Evolutionary conservation across 441 rosid species (phyloP).

Genomic region (Syzygium malaccense): DNA sequence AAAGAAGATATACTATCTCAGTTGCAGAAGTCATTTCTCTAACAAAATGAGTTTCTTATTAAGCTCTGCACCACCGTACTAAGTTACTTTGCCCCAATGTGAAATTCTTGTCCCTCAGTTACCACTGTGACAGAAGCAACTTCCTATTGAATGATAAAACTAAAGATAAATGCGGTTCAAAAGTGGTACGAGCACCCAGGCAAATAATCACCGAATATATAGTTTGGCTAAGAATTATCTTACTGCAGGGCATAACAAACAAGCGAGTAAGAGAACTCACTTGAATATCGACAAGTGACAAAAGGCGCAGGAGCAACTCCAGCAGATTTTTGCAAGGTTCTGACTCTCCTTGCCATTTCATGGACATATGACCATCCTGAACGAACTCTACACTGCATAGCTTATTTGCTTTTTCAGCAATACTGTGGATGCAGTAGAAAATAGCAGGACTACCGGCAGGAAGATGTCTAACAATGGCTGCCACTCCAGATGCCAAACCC

Average conservation of each 20-base stretch:
- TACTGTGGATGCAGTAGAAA: conserved; percentile 66
- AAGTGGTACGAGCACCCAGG: background rate
- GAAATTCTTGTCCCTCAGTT: background rate
- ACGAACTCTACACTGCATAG: conserved; percentile 25
- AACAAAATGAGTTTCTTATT: background rate
- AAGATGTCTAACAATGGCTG: conserved; percentile 70
- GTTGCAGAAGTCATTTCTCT: background rate
- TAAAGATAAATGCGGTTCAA: background rate
- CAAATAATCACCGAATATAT: background rate
- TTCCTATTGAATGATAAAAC: background rate
- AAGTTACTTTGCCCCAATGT: background rate
- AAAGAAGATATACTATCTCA: background rate
- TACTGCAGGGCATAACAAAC: background rate
- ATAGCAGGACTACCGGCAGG: conserved; percentile 92
- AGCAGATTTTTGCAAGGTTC: conserved; percentile 55
- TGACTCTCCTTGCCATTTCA: conserved; percentile 49
- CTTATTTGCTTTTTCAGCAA: conserved; percentile 54
- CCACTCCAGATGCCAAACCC: conserved; percentile 94
- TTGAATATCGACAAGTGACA: conserved; percentile 81
- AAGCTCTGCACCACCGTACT: background rate
- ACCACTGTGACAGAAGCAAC: background rate
- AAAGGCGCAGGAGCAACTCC: conserved; percentile 71
- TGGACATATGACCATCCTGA: conserved; percentile 34
- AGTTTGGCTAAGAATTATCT: background rate
- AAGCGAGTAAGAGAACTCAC: conserved; percentile 25